Evolutionary conservation across 1,284 basidiomycete species (phyloP), one percentile per base, ranked within the genome.

Genomic region (Cerrena zonata): DNA sequence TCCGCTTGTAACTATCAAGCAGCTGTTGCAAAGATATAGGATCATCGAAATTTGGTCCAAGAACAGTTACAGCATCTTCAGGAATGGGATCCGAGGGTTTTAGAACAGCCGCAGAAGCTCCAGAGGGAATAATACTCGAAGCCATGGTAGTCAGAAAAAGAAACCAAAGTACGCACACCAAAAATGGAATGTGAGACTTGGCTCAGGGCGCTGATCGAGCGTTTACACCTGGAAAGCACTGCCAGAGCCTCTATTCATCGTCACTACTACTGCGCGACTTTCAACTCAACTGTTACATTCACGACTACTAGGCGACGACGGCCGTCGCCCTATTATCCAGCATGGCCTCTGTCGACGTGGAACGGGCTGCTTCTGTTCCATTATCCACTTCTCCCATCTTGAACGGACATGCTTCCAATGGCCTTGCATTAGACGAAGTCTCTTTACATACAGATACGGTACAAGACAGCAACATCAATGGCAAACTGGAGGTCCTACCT

Each of bases 11-110:
- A 61, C 81, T 85, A 39, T 72, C 67, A 39, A 99, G 69, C 56
- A 99, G 78, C 34, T 79, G 73, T 44, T 86, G 75, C 24, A 98
- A 74, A 40, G 85, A 83, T 36, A 86, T 66, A 5, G 76, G 70
- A 30, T 80, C 67, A 54, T 92, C 89, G 60, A 98, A 89, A 69
- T 95, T 80, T 3, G 96, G 96, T 0, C 95, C 95, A 63, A 82
- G 71, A 23, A 98, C 89, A 25, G 89, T 76, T 7, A 90, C 70
- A 0, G 89, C 82, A 48, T 81, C 71, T 4, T 77, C 74, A 5
- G 90, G 80, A n/a, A 94, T 68, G 3, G 87, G 84, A 42, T 87
- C 87, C 1, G 92, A 95, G 13, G 78, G 84, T 61, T 82, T 80
- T 23, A 94, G 70, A 22, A 94, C 82, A 21, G 88, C 87, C 15